Conservation (phyloP, 139 green algal genomes). For the Deuterostichococcus epilithicus region DNA sequence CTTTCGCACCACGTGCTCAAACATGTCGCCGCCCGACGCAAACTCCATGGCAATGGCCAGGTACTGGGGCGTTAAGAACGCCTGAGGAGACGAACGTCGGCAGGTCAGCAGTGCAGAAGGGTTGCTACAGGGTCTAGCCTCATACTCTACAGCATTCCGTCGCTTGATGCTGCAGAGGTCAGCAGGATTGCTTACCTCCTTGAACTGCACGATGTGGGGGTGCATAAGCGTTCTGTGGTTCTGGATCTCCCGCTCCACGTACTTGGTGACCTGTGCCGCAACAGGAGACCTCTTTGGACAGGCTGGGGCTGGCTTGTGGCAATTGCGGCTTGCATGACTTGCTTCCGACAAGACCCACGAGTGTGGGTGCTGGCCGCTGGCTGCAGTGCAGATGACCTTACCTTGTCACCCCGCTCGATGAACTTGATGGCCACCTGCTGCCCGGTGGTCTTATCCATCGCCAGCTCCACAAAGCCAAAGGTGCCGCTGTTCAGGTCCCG, state of each 20-base stretch:
- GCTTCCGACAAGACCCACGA: background rate
- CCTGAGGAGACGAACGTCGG: slow-evolving; percentile 29
- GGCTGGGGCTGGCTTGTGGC: no score
- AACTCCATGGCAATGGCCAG: slow-evolving; percentile 96
- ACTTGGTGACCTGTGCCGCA: slow-evolving; percentile 95
- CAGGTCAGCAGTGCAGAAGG: background rate
- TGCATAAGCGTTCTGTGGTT: slow-evolving; percentile 93
- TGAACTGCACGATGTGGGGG: slow-evolving; percentile 95
- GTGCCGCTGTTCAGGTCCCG: slow-evolving; percentile 61
- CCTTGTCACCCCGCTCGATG: slow-evolving; percentile 74
- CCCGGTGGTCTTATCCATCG: slow-evolving; percentile 56
- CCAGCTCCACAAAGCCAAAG: slow-evolving; percentile 84
- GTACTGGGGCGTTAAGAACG: slow-evolving; percentile 81
- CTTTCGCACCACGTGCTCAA: slow-evolving; percentile 90
- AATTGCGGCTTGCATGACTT: background rate
- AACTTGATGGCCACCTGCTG: slow-evolving; percentile 78
- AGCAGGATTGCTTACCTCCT: slow-evolving; percentile 73
- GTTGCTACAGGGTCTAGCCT: background rate
- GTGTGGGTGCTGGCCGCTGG: no score
- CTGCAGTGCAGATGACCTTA: slow-evolving; percentile 8
- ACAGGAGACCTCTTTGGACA: no score
- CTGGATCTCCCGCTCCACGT: slow-evolving; percentile 95
- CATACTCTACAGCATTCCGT: background rate
- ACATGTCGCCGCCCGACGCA: slow-evolving; percentile 88
- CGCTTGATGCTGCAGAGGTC: background rate